Evolutionary conservation across 73 alveolate genomes (phyloP).

Genomic region (Breviolum minutum): DNA sequence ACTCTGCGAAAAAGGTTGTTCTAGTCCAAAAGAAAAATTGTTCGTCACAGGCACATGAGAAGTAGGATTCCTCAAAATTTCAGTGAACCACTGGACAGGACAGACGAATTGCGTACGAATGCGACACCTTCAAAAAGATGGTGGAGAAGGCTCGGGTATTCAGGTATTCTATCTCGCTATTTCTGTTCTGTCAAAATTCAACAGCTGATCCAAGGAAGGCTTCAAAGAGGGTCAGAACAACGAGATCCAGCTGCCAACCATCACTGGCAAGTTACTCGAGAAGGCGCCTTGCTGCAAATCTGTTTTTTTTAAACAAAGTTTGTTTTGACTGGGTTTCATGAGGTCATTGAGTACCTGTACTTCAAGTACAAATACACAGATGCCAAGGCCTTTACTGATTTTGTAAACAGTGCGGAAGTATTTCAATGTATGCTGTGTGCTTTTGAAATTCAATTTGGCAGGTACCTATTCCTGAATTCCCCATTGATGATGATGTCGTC

Average conservation of each 20-base stretch:
- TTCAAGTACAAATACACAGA: conserved; percentile 94
- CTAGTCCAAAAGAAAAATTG: too few species aligned
- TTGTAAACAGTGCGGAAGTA: not conserved
- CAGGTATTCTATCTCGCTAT: not conserved
- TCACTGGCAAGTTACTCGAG: conserved; percentile 92
- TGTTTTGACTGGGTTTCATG: too few species aligned
- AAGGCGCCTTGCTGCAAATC: not conserved
- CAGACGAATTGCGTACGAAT: conserved; percentile 88
- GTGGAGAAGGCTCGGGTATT: conserved; percentile 41
- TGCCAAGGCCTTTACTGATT: conserved; percentile 35
- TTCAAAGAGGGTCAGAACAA: conserved; percentile 91
- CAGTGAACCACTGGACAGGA: not conserved
- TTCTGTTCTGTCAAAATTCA: not conserved
- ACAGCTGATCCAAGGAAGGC: conserved; percentile 41
- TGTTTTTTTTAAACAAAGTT: not conserved
- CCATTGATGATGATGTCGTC: conserved; percentile 90
- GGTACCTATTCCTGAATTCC: conserved; percentile 91
- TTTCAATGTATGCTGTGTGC: not conserved
- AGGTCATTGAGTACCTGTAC: conserved; percentile 93
- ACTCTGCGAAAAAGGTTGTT: too few species aligned
- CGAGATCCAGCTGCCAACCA: conserved; percentile 89
- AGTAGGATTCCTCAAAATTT: not conserved
- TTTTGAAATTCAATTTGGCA: not conserved
- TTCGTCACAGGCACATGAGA: too few species aligned
- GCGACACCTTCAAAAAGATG: conserved; percentile 94